Conservation (phyloP, 208 protist genomes). For the Chromosphaera perkinsii region DNA sequence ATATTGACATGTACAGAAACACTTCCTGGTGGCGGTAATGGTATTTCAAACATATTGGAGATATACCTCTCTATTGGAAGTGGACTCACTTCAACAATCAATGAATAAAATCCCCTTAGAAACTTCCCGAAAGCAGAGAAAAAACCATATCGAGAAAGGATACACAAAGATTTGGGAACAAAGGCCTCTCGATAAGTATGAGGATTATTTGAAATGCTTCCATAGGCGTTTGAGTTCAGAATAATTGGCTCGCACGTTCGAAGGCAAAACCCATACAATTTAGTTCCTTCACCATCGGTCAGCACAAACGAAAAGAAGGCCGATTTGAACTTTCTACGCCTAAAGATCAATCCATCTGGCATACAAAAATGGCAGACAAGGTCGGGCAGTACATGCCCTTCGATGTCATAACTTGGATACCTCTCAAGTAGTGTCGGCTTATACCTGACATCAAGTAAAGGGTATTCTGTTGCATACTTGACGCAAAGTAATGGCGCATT, state of each 20-base stretch:
- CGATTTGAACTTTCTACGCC: not conserved
- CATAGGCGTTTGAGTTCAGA: not conserved
- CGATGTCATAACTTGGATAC: too few species aligned
- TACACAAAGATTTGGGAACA: conserved; percentile 1
- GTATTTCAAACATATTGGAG: conserved; percentile 3
- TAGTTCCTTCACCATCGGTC: conserved; percentile 6
- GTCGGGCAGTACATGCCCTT: too few species aligned
- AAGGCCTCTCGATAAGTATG: not conserved
- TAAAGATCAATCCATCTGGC: not conserved
- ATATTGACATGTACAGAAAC: conserved; percentile 12
- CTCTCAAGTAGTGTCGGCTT: too few species aligned
- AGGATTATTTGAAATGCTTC: not conserved
- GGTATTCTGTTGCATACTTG: too few species aligned
- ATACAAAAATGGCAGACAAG: too few species aligned
- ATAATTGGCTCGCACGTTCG: not conserved
- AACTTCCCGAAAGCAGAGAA: conserved; percentile 6
- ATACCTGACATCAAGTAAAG: too few species aligned
- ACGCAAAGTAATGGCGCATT: too few species aligned
- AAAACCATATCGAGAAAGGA: conserved; percentile 13
- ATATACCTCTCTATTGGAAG: conserved; percentile 10
- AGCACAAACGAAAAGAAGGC: conserved; percentile 18
- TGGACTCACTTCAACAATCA: not conserved
- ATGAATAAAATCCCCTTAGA: not conserved
- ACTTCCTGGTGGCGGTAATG: conserved; percentile 21
- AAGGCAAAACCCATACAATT: conserved; percentile 3